Conservation (phyloP, 805 yeast species). For the Zygoascus biomembranicola region DNA sequence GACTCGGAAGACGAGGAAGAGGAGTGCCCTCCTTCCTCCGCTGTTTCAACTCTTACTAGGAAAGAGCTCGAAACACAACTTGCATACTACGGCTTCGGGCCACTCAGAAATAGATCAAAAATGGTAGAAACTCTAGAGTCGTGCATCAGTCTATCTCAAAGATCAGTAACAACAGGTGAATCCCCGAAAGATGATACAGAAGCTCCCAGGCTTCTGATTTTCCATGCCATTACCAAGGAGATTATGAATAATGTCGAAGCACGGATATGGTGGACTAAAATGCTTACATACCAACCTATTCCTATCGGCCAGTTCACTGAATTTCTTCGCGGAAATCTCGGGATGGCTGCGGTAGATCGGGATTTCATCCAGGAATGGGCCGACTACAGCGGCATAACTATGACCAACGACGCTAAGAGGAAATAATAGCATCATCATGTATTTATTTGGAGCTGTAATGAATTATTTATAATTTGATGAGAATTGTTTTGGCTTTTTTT, state of each 20-base stretch:
- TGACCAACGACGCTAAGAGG: neutral
- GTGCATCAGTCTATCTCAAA: constrained; percentile 1
- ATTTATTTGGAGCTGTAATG: too few relatives aligned
- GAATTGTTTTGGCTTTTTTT: too few relatives aligned
- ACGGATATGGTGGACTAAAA: constrained; percentile 10
- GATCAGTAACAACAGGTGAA: neutral
- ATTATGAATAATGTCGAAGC: constrained; percentile 6
- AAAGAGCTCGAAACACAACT: neutral
- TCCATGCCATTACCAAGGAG: constrained; percentile 3
- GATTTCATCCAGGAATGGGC: constrained; percentile 2
- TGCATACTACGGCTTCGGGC: constrained; percentile 11
- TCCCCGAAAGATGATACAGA: neutral
- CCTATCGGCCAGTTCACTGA: constrained; percentile 6
- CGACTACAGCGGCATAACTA: neutral
- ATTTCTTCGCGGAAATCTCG: constrained; percentile 2
- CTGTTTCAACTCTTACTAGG: neutral
- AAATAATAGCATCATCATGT: too few relatives aligned
- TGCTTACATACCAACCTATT: constrained; percentile 8
- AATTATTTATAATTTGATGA: too few relatives aligned
- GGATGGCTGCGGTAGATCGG: neutral
- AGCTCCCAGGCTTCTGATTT: constrained; percentile 1
- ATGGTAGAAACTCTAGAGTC: constrained; percentile 9
- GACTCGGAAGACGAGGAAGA: neutral
- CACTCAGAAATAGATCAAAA: constrained; percentile 1
- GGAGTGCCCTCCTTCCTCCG: neutral